Conservation (phyloP, 176 grass and related monocot genomes). For the Aegilops longissima region DNA sequence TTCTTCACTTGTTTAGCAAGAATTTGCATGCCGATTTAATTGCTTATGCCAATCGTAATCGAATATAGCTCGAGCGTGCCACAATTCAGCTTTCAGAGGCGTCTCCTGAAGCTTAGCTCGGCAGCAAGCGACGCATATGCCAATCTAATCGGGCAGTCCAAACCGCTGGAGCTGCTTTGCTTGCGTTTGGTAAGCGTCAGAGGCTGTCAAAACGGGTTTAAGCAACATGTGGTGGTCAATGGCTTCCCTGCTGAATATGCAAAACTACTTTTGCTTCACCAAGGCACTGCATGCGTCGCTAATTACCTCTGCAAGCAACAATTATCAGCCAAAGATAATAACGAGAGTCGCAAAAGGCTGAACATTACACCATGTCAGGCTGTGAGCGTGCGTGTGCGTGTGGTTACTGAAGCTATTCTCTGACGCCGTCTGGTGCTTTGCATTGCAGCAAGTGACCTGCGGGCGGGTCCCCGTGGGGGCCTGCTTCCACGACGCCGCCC, state of each 20-base stretch:
- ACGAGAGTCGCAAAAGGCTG: neutral
- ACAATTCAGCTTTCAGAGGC: neutral
- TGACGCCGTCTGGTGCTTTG: neutral
- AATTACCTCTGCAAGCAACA: constrained; percentile 12
- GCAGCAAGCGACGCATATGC: neutral
- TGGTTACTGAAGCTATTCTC: too few species aligned
- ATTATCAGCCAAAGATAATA: neutral
- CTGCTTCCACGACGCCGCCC: constrained; percentile 55
- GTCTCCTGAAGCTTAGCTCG: neutral
- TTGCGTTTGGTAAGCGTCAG: constrained; percentile 32
- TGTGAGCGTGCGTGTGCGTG: too few species aligned
- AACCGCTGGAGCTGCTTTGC: constrained; percentile 27
- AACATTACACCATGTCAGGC: neutral
- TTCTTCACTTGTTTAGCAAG: neutral
- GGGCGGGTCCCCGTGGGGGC: constrained; percentile 50
- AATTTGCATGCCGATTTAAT: neutral
- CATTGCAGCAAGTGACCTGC: constrained; percentile 90
- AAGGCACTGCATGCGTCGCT: constrained; percentile 1
- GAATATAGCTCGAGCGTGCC: neutral
- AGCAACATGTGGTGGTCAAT: constrained; percentile 37
- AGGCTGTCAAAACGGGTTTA: constrained; percentile 32
- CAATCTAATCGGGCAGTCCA: neutral
- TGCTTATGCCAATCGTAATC: neutral
- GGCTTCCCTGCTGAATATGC: neutral
- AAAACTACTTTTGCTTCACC: constrained; percentile 36